These are phyloP conservation scores for Austroboletus novae-zelandiae DNA, from an alignment of 1,284 basidiomycete species.

Conservation along the genomic window DNA sequence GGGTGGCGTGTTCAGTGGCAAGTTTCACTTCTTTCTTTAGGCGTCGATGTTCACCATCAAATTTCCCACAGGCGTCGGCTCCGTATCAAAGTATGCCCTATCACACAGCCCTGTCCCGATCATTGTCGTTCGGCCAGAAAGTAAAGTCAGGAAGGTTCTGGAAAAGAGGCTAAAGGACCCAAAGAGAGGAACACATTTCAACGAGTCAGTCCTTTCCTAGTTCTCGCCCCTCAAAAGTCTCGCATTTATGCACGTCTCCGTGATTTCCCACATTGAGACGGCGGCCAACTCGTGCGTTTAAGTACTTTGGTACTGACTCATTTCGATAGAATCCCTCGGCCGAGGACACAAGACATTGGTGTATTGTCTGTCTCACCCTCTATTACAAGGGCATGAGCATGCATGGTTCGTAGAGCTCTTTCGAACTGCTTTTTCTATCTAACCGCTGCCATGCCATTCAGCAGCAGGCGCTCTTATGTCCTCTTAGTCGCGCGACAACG, in stretches of 20 bases:
- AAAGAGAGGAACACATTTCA: constrained; percentile 78
- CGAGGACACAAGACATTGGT: constrained; percentile 10
- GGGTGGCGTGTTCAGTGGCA: constrained; percentile 57
- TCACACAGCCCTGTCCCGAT: constrained; percentile 90
- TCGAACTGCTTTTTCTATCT: too few species aligned
- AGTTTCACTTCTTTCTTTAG: constrained; percentile 38
- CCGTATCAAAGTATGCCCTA: constrained; percentile 66
- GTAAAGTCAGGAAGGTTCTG: constrained; percentile 80
- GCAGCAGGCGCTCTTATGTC: too few species aligned
- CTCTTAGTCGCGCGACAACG: too few species aligned
- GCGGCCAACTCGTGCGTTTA: too few species aligned
- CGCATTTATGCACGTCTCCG: too few species aligned
- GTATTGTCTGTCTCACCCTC: constrained; percentile 11
- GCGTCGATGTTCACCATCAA: neutral
- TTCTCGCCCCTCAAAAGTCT: neutral
- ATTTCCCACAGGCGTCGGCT: constrained; percentile 11
- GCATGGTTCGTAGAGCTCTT: too few species aligned
- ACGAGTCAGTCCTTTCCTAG: constrained; percentile 39
- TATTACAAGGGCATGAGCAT: constrained; percentile 14
- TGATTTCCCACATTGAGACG: too few species aligned
- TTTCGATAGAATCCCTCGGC: constrained; percentile 9
- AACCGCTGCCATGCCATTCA: too few species aligned
- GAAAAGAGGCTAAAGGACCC: constrained; percentile 83
- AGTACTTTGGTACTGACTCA: constrained; percentile 4
- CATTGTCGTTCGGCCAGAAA: constrained; percentile 87